A percentile compares a stretch with the other conserved stretches of the same genome.
phyloP scores from a whole-genome alignment of 108 stramenopile genomes.

The Skeletonema marinoi region DNA sequence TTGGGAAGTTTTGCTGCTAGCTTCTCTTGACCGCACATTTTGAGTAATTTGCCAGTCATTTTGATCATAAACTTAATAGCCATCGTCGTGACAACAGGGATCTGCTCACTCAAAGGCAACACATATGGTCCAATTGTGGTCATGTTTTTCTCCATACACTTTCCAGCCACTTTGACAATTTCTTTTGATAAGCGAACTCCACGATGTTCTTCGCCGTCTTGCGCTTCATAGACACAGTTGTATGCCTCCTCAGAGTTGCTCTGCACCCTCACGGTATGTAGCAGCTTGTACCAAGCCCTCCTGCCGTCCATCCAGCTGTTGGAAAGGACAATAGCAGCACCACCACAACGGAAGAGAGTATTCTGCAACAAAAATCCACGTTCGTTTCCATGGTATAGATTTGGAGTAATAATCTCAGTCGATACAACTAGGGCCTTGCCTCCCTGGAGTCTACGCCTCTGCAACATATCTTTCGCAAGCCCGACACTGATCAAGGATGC shows the following conservation, averaged over 20 bases:
- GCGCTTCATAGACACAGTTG: constrained; percentile 91
- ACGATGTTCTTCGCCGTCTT: constrained; percentile 81
- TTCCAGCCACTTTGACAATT: constrained; percentile 96
- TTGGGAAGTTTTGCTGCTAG: constrained; percentile 60
- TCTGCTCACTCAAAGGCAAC: constrained; percentile 93
- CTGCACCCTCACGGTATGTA: constrained; percentile 96
- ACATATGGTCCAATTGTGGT: constrained; percentile 94
- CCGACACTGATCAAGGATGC: constrained; percentile 94
- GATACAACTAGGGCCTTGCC: constrained; percentile 95
- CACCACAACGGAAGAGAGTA: constrained; percentile 97
- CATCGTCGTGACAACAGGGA: constrained; percentile 74
- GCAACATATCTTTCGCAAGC: constrained; percentile 88
- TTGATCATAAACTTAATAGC: constrained; percentile 58
- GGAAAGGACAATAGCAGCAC: constrained; percentile 94
- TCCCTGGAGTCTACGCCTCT: constrained; percentile 43
- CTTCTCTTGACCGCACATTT: constrained; percentile 48
- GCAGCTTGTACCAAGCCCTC: constrained; percentile 96
- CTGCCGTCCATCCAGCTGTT: constrained; percentile 95
- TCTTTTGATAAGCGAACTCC: constrained; percentile 96
- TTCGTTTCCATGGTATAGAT: constrained; percentile 96
- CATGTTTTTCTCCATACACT: constrained; percentile 97
- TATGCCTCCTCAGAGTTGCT: constrained; percentile 87
- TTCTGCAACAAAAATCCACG: constrained; percentile 96
- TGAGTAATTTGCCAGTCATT: constrained; percentile 48
- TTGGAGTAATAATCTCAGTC: constrained; percentile 97